Conservation (phyloP, 2,329 filamentous ascomycete species). For the Neoscytalidium dimidiatum region DNA sequence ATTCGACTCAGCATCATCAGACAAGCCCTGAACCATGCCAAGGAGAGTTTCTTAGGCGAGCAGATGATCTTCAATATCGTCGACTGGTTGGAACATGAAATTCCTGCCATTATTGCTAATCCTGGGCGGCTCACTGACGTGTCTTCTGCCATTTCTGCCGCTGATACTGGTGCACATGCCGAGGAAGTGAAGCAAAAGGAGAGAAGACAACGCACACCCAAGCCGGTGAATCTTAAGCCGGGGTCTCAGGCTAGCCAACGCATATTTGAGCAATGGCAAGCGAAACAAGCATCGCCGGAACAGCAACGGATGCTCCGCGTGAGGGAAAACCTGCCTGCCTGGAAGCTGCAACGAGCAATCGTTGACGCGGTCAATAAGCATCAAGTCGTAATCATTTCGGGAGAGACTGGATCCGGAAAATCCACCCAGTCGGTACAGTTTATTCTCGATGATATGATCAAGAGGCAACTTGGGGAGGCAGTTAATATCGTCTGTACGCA, state of each 20-base stretch:
- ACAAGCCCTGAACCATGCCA: slow-evolving; percentile 71
- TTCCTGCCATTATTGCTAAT: slow-evolving; percentile 78
- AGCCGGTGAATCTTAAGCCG: slow-evolving; percentile 64
- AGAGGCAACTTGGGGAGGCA: slow-evolving; percentile 69
- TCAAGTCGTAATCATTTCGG: slow-evolving; percentile 94
- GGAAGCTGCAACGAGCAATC: slow-evolving; percentile 77
- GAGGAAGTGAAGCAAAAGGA: slow-evolving; percentile 26
- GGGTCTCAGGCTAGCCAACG: slow-evolving; percentile 61
- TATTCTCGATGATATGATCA: slow-evolving; percentile 86
- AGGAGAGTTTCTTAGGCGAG: slow-evolving; percentile 72
- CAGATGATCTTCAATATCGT: slow-evolving; percentile 89
- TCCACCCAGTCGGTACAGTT: slow-evolving; percentile 97
- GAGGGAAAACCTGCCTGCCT: slow-evolving; percentile 79
- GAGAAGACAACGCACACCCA: slow-evolving; percentile 49
- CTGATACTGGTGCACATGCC: slow-evolving; percentile 45
- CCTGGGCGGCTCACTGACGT: slow-evolving; percentile 85
- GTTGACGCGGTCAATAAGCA: slow-evolving; percentile 72
- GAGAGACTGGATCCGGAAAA: slow-evolving; percentile 95
- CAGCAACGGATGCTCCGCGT: slow-evolving; percentile 75
- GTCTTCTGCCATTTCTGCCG: slow-evolving; percentile 69
- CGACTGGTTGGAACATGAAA: slow-evolving; percentile 87
- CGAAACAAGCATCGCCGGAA: slow-evolving; percentile 63
- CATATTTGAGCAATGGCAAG: slow-evolving; percentile 65
- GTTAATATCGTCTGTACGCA: slow-evolving; percentile 96
- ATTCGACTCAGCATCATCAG: slow-evolving; percentile 88